A percentile compares a stretch with the other conserved stretches of the same genome.
phyloP scores from a whole-genome alignment of 116 monocot species.

The Papilionanthe hybrid region DNA sequence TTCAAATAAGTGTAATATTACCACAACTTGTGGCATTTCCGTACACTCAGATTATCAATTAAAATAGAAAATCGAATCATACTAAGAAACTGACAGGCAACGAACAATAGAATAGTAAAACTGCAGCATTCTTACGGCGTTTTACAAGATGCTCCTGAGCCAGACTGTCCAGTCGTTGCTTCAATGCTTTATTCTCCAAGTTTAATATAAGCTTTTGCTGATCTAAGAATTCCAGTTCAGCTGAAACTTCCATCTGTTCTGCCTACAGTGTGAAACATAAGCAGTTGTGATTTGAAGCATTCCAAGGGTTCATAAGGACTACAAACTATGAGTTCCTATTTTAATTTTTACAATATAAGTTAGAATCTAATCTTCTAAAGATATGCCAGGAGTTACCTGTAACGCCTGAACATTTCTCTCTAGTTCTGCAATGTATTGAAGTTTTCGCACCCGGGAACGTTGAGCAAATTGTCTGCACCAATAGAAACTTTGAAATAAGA shows the following conservation, averaged over 20 bases:
- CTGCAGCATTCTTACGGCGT: constrained; percentile 36
- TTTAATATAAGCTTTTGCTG: constrained; percentile 72
- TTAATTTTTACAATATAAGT: background rate
- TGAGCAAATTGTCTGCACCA: constrained; percentile 76
- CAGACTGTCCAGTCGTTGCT: constrained; percentile 63
- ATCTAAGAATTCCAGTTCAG: constrained; percentile 70
- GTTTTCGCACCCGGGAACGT: constrained; percentile 67
- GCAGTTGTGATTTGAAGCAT: constrained; percentile 5
- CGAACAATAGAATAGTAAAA: background rate
- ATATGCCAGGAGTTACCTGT: constrained; percentile 35
- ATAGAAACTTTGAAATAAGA: background rate
- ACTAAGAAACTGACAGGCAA: background rate
- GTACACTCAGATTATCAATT: background rate
- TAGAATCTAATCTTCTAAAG: background rate
- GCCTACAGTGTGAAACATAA: constrained; percentile 36
- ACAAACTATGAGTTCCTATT: background rate
- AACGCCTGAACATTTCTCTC: constrained; percentile 65
- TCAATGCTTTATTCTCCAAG: constrained; percentile 78
- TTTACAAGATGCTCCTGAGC: constrained; percentile 72
- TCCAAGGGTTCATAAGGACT: constrained; percentile 1
- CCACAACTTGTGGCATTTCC: background rate
- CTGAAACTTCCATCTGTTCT: constrained; percentile 64
- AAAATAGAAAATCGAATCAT: background rate
- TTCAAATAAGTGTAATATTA: background rate
- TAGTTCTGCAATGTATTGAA: constrained; percentile 76